These are phyloP conservation scores for Penicillium concentricum DNA, from an alignment of 2,329 filamentous ascomycete species.

Conservation along the genomic window DNA sequence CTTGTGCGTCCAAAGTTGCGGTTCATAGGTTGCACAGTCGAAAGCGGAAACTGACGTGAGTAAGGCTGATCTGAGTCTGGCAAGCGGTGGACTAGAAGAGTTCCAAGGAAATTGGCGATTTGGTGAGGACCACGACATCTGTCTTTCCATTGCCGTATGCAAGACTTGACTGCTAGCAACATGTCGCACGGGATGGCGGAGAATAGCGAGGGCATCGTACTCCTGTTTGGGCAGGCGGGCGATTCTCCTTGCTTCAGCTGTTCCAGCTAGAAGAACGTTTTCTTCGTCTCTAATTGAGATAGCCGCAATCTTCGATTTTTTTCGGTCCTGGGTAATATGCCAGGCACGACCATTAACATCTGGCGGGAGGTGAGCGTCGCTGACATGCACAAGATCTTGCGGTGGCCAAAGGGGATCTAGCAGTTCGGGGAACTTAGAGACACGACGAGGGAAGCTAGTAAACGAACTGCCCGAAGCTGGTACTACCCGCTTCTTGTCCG, in stretches of 20 bases:
- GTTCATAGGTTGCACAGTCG: slow-evolving; percentile 75
- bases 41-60: slow-evolving; percentile 69
- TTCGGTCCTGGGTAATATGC: slow-evolving; percentile 21
- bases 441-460: slow-evolving; percentile 21
- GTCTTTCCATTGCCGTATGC: slow-evolving; percentile 28
- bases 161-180: slow-evolving; percentile 31
- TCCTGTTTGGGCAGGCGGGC: background rate
- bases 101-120: slow-evolving; percentile 1
- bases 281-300: slow-evolving; percentile 34
- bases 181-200: slow-evolving; percentile 32
- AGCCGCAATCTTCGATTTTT: slow-evolving; percentile 40
- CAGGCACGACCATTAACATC: background rate
- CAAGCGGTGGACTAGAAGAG: slow-evolving; percentile 57
- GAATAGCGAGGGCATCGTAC: slow-evolving; percentile 3
- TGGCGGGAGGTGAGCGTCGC: slow-evolving; percentile 39
- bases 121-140: slow-evolving; percentile 27
- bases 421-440: slow-evolving; percentile 31
- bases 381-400: slow-evolving; percentile 47
- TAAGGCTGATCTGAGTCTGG: slow-evolving; percentile 60
- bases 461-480: slow-evolving; percentile 4
- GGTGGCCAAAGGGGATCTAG: slow-evolving; percentile 43
- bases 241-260: slow-evolving; percentile 10
- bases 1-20: slow-evolving; percentile 73
- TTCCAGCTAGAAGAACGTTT: slow-evolving; percentile 32
- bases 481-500: slow-evolving; percentile 3